A percentile compares a stretch with the other conserved stretches of the same genome.
phyloP scores from a whole-genome alignment of 2,329 filamentous ascomycete species.

The Ceratocystis lukuohia region DNA sequence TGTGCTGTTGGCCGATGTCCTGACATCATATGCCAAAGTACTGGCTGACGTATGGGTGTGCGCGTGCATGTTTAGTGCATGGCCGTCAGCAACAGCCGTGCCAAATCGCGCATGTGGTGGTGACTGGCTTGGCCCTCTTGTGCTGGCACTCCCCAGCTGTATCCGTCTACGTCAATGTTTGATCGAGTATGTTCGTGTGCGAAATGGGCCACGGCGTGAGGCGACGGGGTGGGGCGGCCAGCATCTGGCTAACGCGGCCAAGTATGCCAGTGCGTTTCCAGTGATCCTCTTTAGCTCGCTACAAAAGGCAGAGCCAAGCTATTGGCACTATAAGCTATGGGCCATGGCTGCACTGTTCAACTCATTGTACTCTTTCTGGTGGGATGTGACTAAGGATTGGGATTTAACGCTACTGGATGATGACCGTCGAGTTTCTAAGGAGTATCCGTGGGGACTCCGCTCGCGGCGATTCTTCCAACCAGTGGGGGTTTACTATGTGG shows the following conservation, averaged over 20 bases:
- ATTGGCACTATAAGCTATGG: constrained; percentile 45
- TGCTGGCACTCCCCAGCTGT: constrained; percentile 68
- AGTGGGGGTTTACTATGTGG: constrained; percentile 65
- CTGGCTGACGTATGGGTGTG: constrained; percentile 80
- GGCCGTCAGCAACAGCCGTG: constrained; percentile 60
- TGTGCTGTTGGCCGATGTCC: constrained; percentile 79
- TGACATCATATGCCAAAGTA: constrained; percentile 91
- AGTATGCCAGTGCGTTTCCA: constrained; percentile 89
- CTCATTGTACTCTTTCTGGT: constrained; percentile 93
- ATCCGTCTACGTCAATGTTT: constrained; percentile 88
- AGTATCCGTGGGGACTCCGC: constrained; percentile 66
- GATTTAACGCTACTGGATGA: constrained; percentile 70
- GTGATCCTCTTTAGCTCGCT: constrained; percentile 71
- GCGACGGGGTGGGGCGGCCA: constrained; percentile 63
- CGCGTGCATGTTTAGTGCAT: constrained; percentile 72
- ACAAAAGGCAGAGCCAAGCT: constrained; percentile 42
- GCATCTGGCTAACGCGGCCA: constrained; percentile 84
- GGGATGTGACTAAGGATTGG: constrained; percentile 96
- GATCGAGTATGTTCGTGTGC: constrained; percentile 69
- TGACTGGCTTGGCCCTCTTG: constrained; percentile 62
- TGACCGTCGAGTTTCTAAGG: constrained; percentile 41
- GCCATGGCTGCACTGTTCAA: constrained; percentile 64
- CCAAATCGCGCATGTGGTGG: constrained; percentile 77
- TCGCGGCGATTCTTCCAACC: constrained; percentile 58
- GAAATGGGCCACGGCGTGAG: constrained; percentile 41